Base-by-base conservation (phyloP, 2,329 filamentous ascomycete genomes). In the Byssothecium circinans region DNA sequence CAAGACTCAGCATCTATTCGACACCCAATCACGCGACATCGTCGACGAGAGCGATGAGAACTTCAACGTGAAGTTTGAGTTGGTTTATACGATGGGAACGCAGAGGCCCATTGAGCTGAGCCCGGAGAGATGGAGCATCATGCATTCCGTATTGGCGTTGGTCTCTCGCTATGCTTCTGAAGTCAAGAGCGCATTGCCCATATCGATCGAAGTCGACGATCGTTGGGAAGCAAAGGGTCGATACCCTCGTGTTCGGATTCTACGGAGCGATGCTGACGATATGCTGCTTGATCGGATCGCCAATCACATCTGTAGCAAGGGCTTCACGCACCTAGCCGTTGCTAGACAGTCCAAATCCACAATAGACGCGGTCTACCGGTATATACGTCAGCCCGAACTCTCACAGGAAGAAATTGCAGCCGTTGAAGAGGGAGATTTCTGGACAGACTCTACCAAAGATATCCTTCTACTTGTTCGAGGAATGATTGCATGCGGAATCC, bases 11-110 rank as follows among this genome's bases (percentile, higher is more conserved):
- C 19, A 67, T 0, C 79, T 75, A 51, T 69, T 85, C 1, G 64
- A 79, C 23, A 12, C 41, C 0, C 49, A 64, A 2, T 73, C 77
- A 0, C 70, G 82, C 0, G 83, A 86, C 50, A 74, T 88, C 2
- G 71, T 87, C 0, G 84, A 87, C 47, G 83, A 88, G 62, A 83
- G 80, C 32, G 85, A 88, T 39, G 82, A 86, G 47, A 82, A 81
- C 44, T 80, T 86, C 35, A 81, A 75, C 35, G 74, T 78, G 3
- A 81, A 79, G 38, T 85, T 84, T 32, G 82, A 87, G 56, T 63
- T 87, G 0, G 72, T 87, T 1, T 87, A 87, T 47, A 85, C 83
- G 0, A 78, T 86, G 55, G 84, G 83, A 0, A 50, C 61, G 0
- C 80, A 84, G 47, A 57, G 62, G 1, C 53, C 76, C 0, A 70